A percentile compares a stretch with the other conserved stretches of the same genome.
phyloP scores from a whole-genome alignment of 225 moss, liverwort and hornwort genomes.

The Physcomitrellopsis africana region DNA sequence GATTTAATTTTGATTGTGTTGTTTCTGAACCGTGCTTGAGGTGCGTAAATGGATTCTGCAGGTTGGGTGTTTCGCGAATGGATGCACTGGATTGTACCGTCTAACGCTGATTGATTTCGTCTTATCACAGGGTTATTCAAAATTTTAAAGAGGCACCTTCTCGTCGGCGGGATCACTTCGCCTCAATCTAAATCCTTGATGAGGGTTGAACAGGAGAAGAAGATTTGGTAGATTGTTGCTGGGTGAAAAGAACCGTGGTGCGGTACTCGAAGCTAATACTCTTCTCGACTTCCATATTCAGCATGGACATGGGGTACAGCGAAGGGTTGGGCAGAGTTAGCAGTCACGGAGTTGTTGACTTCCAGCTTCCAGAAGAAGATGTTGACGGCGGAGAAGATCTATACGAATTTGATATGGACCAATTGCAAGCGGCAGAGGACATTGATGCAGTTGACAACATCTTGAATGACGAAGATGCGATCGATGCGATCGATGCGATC shows the following conservation, averaged over 20 bases:
- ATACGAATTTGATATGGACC: slow-evolving; percentile 56
- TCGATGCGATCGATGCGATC: slow-evolving; percentile 38
- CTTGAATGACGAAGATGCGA: slow-evolving; percentile 59
- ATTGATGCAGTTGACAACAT: slow-evolving; percentile 66
- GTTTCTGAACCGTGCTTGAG: neutral
- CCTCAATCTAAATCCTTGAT: slow-evolving; percentile 1
- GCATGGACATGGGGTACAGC: slow-evolving; percentile 43
- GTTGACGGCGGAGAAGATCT: slow-evolving; percentile 29
- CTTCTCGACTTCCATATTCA: neutral
- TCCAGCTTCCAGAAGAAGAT: slow-evolving; percentile 40
- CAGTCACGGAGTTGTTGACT: slow-evolving; percentile 32
- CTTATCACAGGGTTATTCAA: neutral
- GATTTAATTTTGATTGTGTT: neutral
- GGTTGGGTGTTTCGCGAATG: neutral
- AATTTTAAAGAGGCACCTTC: neutral
- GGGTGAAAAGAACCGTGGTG: slow-evolving; percentile 6
- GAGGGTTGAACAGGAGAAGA: slow-evolving; percentile 28
- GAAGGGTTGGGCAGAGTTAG: slow-evolving; percentile 30
- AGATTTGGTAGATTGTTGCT: slow-evolving; percentile 14
- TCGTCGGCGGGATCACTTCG: no score
- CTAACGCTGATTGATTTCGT: neutral
- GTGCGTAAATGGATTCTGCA: neutral
- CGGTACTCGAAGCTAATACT: neutral
- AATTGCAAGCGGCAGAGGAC: slow-evolving; percentile 83
- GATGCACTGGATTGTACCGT: neutral